A percentile compares a stretch with the other conserved stretches of the same genome.
Conservation (phyloP, 2,329 filamentous ascomycete species). For the Colletotrichum eremochloae region DNA sequence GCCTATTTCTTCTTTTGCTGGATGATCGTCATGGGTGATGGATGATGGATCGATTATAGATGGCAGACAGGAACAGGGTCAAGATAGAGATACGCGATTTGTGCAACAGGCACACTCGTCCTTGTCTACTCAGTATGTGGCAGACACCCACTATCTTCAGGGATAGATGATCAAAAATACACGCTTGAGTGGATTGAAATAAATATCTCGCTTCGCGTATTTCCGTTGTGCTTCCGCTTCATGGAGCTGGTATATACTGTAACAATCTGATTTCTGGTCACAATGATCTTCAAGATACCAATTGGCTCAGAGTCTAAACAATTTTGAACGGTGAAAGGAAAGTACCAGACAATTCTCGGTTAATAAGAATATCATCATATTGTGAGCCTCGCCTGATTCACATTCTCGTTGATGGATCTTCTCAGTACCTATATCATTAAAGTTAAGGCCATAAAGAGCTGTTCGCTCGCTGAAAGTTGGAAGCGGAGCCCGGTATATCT, state of each 20-base stretch:
- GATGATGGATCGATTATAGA: conserved; percentile 26
- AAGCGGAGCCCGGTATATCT: conserved; percentile 24
- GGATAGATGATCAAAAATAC: conserved; percentile 30
- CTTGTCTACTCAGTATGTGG: conserved; percentile 23
- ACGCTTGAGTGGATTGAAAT: conserved; percentile 28
- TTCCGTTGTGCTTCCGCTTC: not conserved
- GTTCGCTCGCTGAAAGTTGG: not conserved
- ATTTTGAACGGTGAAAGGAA: not conserved
- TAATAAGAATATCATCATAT: not conserved
- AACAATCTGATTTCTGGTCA: not conserved
- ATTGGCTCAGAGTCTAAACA: no score
- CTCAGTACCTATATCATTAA: not conserved
- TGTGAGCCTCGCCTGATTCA: not conserved
- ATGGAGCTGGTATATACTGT: not conserved
- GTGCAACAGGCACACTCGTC: conserved; percentile 27
- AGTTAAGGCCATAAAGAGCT: not conserved
- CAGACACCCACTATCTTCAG: conserved; percentile 10
- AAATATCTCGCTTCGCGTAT: not conserved
- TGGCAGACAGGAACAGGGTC: conserved; percentile 2
- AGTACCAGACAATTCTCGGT: not conserved
- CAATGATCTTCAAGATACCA: not conserved
- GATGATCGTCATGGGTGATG: conserved; percentile 14
- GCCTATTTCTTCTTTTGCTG: conserved; percentile 11
- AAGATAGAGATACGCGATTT: conserved; percentile 24
- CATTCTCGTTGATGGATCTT: not conserved